phyloP scores from a whole-genome alignment of 192 early-diverging fungal species.

The Backusella tuberculispora region DNA sequence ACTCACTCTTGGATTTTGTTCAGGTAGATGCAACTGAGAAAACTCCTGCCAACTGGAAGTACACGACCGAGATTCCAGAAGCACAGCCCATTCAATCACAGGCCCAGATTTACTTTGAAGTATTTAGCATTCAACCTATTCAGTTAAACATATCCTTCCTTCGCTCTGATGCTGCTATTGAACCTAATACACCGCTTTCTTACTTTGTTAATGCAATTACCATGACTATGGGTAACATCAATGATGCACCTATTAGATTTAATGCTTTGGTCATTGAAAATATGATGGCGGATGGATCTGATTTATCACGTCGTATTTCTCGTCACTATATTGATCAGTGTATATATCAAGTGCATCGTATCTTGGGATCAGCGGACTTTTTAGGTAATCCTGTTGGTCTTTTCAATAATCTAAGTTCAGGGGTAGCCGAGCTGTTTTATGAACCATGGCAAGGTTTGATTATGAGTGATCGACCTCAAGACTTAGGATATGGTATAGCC shows the following conservation, averaged over 20 bases:
- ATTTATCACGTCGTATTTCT: constrained; percentile 79
- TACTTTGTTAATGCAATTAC: constrained; percentile 87
- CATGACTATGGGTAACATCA: constrained; percentile 97
- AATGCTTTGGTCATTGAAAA: constrained; percentile 91
- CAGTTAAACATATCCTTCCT: constrained; percentile 96
- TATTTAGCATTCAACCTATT: constrained; percentile 90
- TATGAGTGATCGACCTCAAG: constrained; percentile 92
- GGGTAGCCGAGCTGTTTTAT: constrained; percentile 96
- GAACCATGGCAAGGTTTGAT: constrained; percentile 97
- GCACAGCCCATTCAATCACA: constrained; percentile 68
- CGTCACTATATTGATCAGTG: constrained; percentile 90
- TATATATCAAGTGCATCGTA: constrained; percentile 83
- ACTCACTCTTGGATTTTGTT: constrained; percentile 85
- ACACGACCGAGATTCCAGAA: constrained; percentile 70
- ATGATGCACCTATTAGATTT: constrained; percentile 88
- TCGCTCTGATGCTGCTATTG: constrained; percentile 66
- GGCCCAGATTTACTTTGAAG: constrained; percentile 90
- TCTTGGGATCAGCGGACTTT: constrained; percentile 94
- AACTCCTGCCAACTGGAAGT: constrained; percentile 40
- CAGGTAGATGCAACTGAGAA: constrained; percentile 74
- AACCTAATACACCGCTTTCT: constrained; percentile 54
- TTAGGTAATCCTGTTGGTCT: constrained; percentile 98
- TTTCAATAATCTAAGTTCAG: constrained; percentile 94
- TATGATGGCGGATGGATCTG: constrained; percentile 74
- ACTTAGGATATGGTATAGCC: constrained; percentile 90